Percentiles rank a stretch among this genome's conserved stretches.
phyloP scores from a whole-genome alignment of 345 rosid species.

The Rhodomyrtus tomentosa region DNA sequence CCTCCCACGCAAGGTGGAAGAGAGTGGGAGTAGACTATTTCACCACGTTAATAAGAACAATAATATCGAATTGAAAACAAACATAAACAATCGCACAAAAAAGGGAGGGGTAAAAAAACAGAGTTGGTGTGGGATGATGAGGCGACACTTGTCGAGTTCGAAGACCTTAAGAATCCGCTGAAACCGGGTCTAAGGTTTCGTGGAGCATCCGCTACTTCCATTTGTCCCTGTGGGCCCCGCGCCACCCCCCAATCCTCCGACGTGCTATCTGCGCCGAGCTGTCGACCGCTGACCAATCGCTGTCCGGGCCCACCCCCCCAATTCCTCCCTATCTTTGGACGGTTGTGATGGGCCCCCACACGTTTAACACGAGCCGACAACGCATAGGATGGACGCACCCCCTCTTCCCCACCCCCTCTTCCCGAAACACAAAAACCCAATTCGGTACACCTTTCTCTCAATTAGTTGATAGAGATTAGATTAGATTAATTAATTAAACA shows the following conservation, averaged over 20 bases:
- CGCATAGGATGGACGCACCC: background rate
- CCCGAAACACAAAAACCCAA: no score
- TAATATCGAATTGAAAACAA: background rate
- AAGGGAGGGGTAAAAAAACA: rapidly evolving
- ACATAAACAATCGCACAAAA: background rate
- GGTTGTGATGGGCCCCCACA: background rate
- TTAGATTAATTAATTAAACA: background rate
- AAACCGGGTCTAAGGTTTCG: background rate
- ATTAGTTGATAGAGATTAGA: background rate
- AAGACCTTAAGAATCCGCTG: background rate
- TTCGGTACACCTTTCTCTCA: background rate
- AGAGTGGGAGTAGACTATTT: background rate
- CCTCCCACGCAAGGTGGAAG: background rate
- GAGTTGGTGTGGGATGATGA: background rate
- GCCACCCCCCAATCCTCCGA: background rate
- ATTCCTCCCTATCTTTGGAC: background rate
- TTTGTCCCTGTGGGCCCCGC: background rate
- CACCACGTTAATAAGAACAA: background rate
- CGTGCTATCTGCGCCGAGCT: background rate
- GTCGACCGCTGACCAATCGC: background rate
- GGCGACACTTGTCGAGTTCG: background rate
- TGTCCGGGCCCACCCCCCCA: background rate
- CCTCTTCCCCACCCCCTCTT: no score
- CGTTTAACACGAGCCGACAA: background rate
- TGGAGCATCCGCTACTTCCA: background rate